phyloP scores from a whole-genome alignment of 495 filamentous ascomycete genomes.

The Poronia punctata region DNA sequence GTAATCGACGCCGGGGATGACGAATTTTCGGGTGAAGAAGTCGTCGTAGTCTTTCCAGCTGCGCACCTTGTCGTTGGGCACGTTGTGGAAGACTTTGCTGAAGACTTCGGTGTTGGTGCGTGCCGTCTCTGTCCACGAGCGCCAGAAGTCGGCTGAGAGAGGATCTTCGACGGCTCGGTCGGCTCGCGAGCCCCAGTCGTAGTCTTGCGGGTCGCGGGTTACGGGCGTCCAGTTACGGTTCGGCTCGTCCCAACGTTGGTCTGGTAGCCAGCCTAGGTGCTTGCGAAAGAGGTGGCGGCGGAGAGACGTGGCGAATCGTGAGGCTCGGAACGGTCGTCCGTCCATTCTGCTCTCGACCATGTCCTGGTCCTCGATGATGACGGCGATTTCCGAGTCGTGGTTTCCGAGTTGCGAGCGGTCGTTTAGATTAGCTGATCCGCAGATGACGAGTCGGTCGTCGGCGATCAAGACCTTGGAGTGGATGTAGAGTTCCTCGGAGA shows the following conservation, averaged over 20 bases:
- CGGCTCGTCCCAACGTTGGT: slow-evolving; percentile 56
- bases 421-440: slow-evolving; percentile 90
- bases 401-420: slow-evolving; percentile 86
- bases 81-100: slow-evolving; percentile 75
- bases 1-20: slow-evolving; percentile 43
- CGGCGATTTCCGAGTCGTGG: slow-evolving; percentile 81
- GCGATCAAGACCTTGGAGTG: slow-evolving; percentile 93
- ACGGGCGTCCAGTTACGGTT: slow-evolving; percentile 72
- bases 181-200: slow-evolving; percentile 73
- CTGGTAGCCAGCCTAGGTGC: slow-evolving; percentile 75
- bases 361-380: slow-evolving; percentile 71
- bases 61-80: slow-evolving; percentile 72
- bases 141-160: slow-evolving; percentile 56
- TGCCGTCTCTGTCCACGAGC: slow-evolving; percentile 68
- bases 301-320: slow-evolving; percentile 75
- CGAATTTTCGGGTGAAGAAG: slow-evolving; percentile 66
- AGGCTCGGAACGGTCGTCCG: slow-evolving; percentile 60
- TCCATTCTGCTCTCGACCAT: slow-evolving; percentile 65
- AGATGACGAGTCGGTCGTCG: slow-evolving; percentile 82
- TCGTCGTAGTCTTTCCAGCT: slow-evolving; percentile 83
- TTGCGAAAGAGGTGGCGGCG: slow-evolving; percentile 84
- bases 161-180: slow-evolving; percentile 74
- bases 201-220: slow-evolving; percentile 57
- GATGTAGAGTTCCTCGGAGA: slow-evolving; percentile 89
- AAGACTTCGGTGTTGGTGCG: slow-evolving; percentile 79